Conservation (phyloP, 164 flowering plant species). For the Tetracentron sinense region DNA sequence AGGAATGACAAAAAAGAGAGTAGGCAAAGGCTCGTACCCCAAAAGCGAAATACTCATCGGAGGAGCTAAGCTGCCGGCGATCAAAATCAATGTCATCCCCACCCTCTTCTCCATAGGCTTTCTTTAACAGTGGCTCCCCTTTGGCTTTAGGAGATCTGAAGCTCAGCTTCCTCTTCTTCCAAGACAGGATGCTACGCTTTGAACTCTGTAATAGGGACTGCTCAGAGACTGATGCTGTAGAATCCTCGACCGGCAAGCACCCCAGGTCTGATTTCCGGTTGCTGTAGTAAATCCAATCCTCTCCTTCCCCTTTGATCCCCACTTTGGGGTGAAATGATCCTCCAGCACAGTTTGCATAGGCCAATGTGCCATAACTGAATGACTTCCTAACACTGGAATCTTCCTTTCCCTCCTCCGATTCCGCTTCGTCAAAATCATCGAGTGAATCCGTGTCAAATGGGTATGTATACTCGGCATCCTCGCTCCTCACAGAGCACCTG, state of each 20-base stretch:
- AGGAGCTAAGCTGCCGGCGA: slow-evolving; percentile 88
- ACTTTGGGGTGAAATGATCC: slow-evolving; percentile 54
- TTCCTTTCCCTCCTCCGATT: slow-evolving; percentile 51
- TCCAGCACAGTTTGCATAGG: slow-evolving; percentile 76
- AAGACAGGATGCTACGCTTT: slow-evolving; percentile 69
- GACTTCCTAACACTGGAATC: slow-evolving; percentile 66
- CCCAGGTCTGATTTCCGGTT: slow-evolving; percentile 81
- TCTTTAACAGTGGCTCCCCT: slow-evolving; percentile 69
- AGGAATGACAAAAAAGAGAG: background rate
- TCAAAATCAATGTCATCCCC: slow-evolving; percentile 99
- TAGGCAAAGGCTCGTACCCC: slow-evolving; percentile 43
- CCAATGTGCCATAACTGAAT: slow-evolving; percentile 82
- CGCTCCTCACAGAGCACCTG: slow-evolving; percentile 64
- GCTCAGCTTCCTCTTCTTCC: slow-evolving; percentile 92
- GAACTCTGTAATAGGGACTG: slow-evolving; percentile 44
- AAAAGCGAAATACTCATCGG: slow-evolving; percentile 62
- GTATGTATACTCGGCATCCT: slow-evolving; percentile 73
- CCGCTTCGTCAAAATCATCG: slow-evolving; percentile 71
- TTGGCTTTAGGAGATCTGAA: slow-evolving; percentile 90
- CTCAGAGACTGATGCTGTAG: slow-evolving; percentile 35
- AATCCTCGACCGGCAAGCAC: slow-evolving; percentile 46
- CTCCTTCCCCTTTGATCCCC: slow-evolving; percentile 51
- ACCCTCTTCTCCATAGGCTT: slow-evolving; percentile 93
- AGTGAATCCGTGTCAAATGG: slow-evolving; percentile 78
- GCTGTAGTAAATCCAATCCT: slow-evolving; percentile 84